phyloP scores from a whole-genome alignment of 768 basidiomycete species.

The Galerina marginata region DNA sequence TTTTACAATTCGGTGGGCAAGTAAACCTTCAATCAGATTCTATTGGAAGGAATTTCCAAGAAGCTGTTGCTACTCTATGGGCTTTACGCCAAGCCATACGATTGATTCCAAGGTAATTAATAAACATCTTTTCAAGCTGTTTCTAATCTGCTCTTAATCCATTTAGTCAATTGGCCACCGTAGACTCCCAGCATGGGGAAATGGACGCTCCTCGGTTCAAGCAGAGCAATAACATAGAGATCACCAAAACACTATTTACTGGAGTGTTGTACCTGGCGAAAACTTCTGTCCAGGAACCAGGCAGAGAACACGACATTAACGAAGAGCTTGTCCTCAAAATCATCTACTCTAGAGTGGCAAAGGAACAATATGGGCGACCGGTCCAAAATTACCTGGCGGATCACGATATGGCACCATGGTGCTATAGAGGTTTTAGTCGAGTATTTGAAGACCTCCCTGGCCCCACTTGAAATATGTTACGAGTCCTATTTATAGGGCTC shows the following conservation, averaged over 20 bases:
- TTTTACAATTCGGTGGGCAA: background rate
- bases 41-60: background rate
- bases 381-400: background rate
- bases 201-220: background rate
- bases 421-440: background rate
- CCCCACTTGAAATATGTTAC: background rate
- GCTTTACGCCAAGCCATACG: background rate
- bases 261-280: background rate
- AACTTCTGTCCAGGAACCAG: background rate
- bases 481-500: no score
- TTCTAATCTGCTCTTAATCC: background rate
- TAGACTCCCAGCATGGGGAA: background rate
- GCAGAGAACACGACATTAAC: background rate
- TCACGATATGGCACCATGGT: background rate
- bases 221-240: background rate
- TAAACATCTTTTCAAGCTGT: background rate
- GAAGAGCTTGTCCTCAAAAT: background rate
- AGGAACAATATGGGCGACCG: background rate
- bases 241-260: background rate
- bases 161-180: background rate
- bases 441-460: background rate
- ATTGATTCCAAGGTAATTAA: background rate
- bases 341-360: background rate
- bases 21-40: background rate
- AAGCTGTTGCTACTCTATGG: background rate